Evolutionary conservation across 768 basidiomycete species (phyloP).

Genomic region (Lyophyllum shimeji): DNA sequence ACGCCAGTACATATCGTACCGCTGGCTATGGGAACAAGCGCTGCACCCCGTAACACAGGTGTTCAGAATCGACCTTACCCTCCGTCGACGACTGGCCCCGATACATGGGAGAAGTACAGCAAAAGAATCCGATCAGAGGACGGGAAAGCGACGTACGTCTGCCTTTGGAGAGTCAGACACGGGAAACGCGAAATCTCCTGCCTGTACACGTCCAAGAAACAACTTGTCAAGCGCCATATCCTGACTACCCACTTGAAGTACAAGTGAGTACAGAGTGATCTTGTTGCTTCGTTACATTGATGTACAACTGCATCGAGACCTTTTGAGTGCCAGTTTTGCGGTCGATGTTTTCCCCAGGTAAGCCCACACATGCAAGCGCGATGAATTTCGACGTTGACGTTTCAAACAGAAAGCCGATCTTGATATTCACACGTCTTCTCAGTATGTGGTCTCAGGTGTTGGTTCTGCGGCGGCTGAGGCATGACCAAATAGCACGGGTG

Average conservation of each 20-base stretch:
- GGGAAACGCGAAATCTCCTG: constrained; percentile 6
- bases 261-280: constrained; percentile 41
- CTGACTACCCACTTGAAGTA: constrained; percentile 60
- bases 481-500: constrained; percentile 47
- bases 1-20: neutral
- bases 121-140: constrained; percentile 13
- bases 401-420: constrained; percentile 8
- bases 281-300: neutral
- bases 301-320: neutral
- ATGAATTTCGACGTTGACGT: neutral
- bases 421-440: constrained; percentile 9
- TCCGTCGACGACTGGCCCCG: neutral
- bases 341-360: neutral
- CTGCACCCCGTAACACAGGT: neutral
- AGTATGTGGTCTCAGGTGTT: constrained; percentile 5
- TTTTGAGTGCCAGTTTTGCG: neutral
- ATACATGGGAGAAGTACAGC: constrained; percentile 23
- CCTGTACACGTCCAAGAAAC: constrained; percentile 43
- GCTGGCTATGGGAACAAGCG: neutral
- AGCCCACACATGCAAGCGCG: neutral
- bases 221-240: constrained; percentile 69
- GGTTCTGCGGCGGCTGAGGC: neutral
- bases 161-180: constrained; percentile 29
- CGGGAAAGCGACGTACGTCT: constrained; percentile 22
- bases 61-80: neutral